Evolutionary conservation across 1,284 basidiomycete genomes (phyloP), one percentile per base, ranked within the genome.

Genomic region (Agaricales sp.): DNA sequence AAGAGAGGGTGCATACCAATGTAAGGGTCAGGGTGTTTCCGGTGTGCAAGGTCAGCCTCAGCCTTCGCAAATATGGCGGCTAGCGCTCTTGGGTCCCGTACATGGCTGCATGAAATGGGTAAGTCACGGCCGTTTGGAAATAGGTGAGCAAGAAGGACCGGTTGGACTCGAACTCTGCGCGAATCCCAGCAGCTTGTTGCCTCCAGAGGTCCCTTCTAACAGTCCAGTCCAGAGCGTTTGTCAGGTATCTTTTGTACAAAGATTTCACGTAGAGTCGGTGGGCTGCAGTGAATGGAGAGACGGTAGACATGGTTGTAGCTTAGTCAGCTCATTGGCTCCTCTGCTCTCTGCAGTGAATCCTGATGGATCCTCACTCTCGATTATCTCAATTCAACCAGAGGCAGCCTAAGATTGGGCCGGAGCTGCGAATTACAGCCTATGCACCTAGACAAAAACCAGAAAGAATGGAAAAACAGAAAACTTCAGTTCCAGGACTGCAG

Each of bases 131-230:
- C 38, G 6, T 50, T 47, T 3, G 45, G 13, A 43, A 44, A 38
- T 19, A 25, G 18, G 41, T 19, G 22, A 16, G 49, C 26, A 66
- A 83, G n/a, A n/a, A n/a, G 56, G 63, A 92, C 91, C 89, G 78
- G 74, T 96, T 91, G 56, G 75, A 70, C 70, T 97, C 93, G 64
- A 97, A 97, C 65, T 92, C 83, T 54, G 92, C 92, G 53, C 93
- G 74, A 58, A 96, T 91, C 64, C 84, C 72, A 57, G 92, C 68
- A 3, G 92, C 92, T 61, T 85, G 76, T 55, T 75, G 75, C 54
- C 93, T 77, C 91, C 91, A 96, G 3, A 91, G 61, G 61, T 92
- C 87, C 54, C 92, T 73, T 51, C 85, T 75, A 57, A 95, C 76
- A 51, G 80, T 81, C 93, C 93, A 97, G 69, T 97, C 83, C 51